Percentiles rank a stretch among this genome's conserved stretches.
phyloP scores from a whole-genome alignment of 169 alveolate species.

The Cryptosporidium felis region DNA sequence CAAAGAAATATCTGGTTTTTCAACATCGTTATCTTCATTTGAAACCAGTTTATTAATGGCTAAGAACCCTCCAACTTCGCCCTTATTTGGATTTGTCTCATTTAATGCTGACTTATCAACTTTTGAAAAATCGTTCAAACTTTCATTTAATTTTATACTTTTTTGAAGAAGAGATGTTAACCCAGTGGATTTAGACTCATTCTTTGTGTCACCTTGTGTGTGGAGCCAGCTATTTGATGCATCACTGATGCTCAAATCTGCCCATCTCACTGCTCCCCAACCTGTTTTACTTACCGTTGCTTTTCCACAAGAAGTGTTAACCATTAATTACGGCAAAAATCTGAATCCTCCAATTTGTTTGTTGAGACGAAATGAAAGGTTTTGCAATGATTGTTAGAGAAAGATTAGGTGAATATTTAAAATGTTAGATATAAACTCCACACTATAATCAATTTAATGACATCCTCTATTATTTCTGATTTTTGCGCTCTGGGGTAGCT shows the following conservation, averaged over 20 bases:
- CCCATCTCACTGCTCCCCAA: conserved; percentile 71
- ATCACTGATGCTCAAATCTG: conserved; percentile 59
- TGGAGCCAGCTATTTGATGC: conserved; percentile 65
- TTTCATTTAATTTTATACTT: conserved; percentile 16
- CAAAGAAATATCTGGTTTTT: neutral
- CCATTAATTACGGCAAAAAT: conserved; percentile 3
- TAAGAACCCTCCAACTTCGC: conserved; percentile 18
- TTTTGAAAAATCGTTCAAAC: neutral
- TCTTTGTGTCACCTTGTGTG: conserved; percentile 45
- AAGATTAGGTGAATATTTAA: neutral
- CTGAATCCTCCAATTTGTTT: neutral
- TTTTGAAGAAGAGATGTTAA: conserved; percentile 40
- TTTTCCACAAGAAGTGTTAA: conserved; percentile 14
- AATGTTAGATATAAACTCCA: conserved; percentile 5
- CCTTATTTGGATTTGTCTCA: neutral
- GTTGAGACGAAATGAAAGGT: neutral
- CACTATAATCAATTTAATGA: conserved; percentile 41
- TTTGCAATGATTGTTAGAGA: neutral
- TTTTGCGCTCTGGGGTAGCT: conserved; percentile 49
- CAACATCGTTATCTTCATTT: neutral
- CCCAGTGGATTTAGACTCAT: conserved; percentile 67
- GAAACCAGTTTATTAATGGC: neutral
- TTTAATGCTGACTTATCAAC: neutral
- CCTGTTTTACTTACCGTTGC: conserved; percentile 22
- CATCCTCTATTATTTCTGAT: conserved; percentile 6